Conservation (phyloP, 108 stramenopile species). For the Skeletonema costatum region DNA sequence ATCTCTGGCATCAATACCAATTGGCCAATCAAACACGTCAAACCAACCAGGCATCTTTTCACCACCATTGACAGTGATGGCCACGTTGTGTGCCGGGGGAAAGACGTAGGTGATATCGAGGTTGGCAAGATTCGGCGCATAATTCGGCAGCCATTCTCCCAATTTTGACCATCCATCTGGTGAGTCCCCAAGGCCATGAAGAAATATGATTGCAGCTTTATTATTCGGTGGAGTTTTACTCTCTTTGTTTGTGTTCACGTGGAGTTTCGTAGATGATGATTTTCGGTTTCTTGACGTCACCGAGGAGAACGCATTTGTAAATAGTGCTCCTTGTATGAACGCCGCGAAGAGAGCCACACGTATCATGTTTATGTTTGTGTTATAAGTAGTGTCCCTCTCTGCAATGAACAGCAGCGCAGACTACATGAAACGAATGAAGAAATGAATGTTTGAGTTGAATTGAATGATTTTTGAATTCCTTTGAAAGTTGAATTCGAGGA, state of each 20-base stretch:
- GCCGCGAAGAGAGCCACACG: background rate
- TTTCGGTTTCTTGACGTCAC: background rate
- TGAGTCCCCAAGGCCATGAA: slow-evolving; percentile 51
- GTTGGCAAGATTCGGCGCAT: slow-evolving; percentile 26
- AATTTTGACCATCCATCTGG: slow-evolving; percentile 49
- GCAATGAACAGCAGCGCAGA: no score
- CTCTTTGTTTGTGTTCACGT: background rate
- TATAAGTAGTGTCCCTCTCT: no score
- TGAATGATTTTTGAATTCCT: no score
- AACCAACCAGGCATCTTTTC: slow-evolving; percentile 50
- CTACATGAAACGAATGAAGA: no score
- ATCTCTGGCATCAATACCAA: slow-evolving; percentile 44
- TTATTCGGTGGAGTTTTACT: background rate
- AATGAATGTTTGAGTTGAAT: no score
- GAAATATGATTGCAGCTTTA: slow-evolving; percentile 47
- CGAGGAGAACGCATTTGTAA: background rate
- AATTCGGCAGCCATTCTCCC: slow-evolving; percentile 25
- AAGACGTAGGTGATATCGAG: slow-evolving; percentile 45
- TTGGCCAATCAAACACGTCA: slow-evolving; percentile 56
- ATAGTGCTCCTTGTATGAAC: background rate
- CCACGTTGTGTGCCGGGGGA: slow-evolving; percentile 39
- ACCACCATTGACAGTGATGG: slow-evolving; percentile 45
- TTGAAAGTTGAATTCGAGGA: no score
- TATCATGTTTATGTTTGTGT: background rate
- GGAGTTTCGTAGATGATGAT: background rate